Evolutionary conservation across 768 basidiomycete genomes (phyloP), one percentile per base, ranked within the genome.

Genomic region (Suillus decipiens): DNA sequence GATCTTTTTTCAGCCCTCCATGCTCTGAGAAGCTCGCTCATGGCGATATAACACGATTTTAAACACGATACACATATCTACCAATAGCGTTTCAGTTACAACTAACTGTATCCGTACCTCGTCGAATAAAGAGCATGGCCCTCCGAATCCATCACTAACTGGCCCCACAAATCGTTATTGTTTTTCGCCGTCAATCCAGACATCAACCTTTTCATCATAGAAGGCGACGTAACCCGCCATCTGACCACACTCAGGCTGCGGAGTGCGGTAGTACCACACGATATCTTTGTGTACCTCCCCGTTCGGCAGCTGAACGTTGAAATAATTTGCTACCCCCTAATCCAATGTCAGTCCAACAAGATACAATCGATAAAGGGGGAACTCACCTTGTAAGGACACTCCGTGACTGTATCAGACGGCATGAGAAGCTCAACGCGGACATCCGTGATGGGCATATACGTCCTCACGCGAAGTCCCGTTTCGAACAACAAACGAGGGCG

Each of bases 151-250:
- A 19, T n/a, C 43, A 43, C 19, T 43, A 34, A n/a, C 14, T 9
- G 11, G n/a, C 14, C 15, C 56, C 9, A 34, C 60, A 61, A 12
- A 56, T 45, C 24, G 28, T 15, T 4, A 3, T 50, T 84, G 83
- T 69, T 84, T 84, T 61, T 78, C 78, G 19, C 81, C 87, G 66
- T 89, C 86, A 17, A 89, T 70, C 76, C 80, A 89, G 14, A 89
- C 81, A 60, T 88, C 86, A 33, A 89, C 82, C 64, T 85, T 87
- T 67, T 90, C 87, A 60, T 89, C 86, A 64, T 86, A 86, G 70
- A 88, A 89, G 0, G 86, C 82, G 8, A 85, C 73, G 62, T 80
- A 80, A 19, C 86, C 86, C 57, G 72, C 76, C 53, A 89, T 81
- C 24, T 73, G 77, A 3, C 79, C 74, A 45, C 83, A 83, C 64